These are phyloP conservation scores for Aureobasidium sp. DNA, from an alignment of 2,329 filamentous ascomycete genomes.

Conservation along the genomic window DNA sequence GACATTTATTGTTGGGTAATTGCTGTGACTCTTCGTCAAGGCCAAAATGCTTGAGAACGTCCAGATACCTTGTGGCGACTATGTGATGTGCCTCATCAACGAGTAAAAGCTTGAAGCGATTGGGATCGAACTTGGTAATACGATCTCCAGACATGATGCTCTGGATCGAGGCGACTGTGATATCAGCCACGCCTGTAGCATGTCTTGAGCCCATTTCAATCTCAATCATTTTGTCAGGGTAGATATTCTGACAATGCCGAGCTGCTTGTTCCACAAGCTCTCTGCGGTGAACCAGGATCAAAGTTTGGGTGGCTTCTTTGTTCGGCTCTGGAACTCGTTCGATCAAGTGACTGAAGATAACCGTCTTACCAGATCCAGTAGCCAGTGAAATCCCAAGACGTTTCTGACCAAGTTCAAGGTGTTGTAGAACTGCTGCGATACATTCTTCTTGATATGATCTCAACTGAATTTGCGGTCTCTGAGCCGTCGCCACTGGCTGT, in stretches of 20 bases:
- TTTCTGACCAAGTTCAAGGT: conserved; percentile 61
- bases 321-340: conserved; percentile 56
- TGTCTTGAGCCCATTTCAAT: conserved; percentile 81
- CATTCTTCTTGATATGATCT: conserved; percentile 85
- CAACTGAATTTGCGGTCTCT: conserved; percentile 43
- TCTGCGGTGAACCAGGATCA: conserved; percentile 85
- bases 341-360: conserved; percentile 95
- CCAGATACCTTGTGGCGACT: conserved; percentile 71
- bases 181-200: conserved; percentile 75
- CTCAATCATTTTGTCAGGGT: conserved; percentile 73
- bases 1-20: conserved; percentile 31
- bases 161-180: conserved; percentile 83
- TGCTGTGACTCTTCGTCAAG: conserved; percentile 43
- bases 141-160: conserved; percentile 71
- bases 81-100: conserved; percentile 98
- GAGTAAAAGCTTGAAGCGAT: conserved; percentile 75
- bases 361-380: conserved; percentile 81
- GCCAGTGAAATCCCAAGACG: conserved; percentile 76
- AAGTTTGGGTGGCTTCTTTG: conserved; percentile 59
- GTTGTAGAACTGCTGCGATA: conserved; percentile 65
- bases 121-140: conserved; percentile 73
- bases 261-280: conserved; percentile 94
- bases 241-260: conserved; percentile 69
- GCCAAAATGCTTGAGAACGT: conserved; percentile 68
- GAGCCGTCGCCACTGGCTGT: not conserved